Conservation (phyloP, 805 yeast genomes). For the Ogataea salicorniae region DNA sequence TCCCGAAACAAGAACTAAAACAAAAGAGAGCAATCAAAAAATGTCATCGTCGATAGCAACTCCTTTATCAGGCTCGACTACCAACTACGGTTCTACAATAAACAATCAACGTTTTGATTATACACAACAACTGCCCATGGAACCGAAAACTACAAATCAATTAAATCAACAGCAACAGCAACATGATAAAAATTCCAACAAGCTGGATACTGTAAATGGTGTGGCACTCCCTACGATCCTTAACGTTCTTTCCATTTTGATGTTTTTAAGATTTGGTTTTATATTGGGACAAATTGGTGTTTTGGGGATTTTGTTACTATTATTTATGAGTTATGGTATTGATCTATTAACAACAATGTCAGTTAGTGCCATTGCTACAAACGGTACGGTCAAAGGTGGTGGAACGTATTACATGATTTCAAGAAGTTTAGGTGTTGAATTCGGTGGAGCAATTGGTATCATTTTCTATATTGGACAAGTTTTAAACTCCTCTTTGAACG, state of each 20-base stretch:
- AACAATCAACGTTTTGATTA: too few relatives aligned
- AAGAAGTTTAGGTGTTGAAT: constrained; percentile 92
- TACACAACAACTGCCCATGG: neutral
- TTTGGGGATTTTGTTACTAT: constrained; percentile 62
- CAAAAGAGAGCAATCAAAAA: neutral
- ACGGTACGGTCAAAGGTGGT: constrained; percentile 96
- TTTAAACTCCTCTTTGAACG: constrained; percentile 84
- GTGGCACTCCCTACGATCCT: constrained; percentile 92
- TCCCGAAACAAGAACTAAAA: too few relatives aligned
- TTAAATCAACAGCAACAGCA: neutral
- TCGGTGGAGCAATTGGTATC: constrained; percentile 96
- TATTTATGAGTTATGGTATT: constrained; percentile 71
- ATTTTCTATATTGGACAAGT: constrained; percentile 95
- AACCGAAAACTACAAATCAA: neutral
- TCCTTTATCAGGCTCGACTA: neutral
- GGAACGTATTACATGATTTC: constrained; percentile 98
- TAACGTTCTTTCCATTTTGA: constrained; percentile 87
- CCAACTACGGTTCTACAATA: neutral
- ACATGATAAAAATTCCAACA: constrained; percentile 24
- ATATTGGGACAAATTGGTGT: constrained; percentile 93
- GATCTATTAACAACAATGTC: constrained; percentile 83
- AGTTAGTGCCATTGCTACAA: constrained; percentile 93
- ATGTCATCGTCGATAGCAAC: neutral
- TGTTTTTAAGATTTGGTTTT: constrained; percentile 94
- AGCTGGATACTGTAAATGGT: constrained; percentile 79